Base-by-base conservation (phyloP, 352 stramenopile genomes). In the Globisporangium megalacanthum region DNA sequence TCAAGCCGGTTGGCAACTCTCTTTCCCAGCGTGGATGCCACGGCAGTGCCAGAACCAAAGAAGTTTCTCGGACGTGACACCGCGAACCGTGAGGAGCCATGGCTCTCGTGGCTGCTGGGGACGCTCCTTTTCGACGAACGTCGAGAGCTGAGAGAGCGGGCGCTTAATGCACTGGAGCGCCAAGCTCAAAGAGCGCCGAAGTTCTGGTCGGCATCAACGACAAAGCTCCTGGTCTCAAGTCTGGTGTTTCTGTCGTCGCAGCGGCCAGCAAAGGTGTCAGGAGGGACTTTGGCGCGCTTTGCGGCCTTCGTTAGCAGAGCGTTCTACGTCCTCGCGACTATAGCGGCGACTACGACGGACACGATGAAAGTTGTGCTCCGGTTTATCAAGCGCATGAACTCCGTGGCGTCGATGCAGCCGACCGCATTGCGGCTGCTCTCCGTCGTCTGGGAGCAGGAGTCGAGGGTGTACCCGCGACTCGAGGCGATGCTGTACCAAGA, bases 341-440 rank as follows among this genome's bases (percentile, higher is more conserved):
- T 85, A 9, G 76, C 69, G 14, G 69, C 75, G 45, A 71, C 63
- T 17, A 83, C 75, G 42, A 86, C 73, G 14, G 83, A 90, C 9
- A 88, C 79, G 20, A 90, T 92, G 79, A 85, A 82, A 47, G 74
- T 88, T 14, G 62, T 88, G 4, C 73, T 92, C 54, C 75, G 79
- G 44, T 63, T 89, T 6, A 72, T 92, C 54, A 81, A 89, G 50
- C 72, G 67, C 44, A 79, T 90, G 77, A 69, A 70, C 33, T 46
- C 49, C 0, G 66, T 65, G 0, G 45, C 41, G 29, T 61, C 58
- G 8, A 75, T 75, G 58, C 72, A 71, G 0, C 33, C 73, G 0
- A 79, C 78, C 52, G 80, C 83, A 15, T 59, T 91, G 6, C 72
- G 70, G 41, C 62, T 91, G 29, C 66, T 89, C 49, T 76, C 72